phyloP scores from a whole-genome alignment of 2,329 filamentous ascomycete species.

The Scorias spongiosa region DNA sequence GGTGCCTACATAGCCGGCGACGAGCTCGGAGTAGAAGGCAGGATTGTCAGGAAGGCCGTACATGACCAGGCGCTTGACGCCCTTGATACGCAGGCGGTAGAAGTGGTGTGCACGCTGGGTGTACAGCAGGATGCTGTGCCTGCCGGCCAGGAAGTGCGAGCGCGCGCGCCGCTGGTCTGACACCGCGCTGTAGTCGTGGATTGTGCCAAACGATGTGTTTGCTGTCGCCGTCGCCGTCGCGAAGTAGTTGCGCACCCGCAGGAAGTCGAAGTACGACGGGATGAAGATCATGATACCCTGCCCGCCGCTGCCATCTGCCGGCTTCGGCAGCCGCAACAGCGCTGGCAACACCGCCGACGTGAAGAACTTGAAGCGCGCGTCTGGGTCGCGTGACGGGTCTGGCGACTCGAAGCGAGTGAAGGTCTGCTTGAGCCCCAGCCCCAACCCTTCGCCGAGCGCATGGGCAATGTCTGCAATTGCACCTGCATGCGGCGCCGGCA shows the following conservation, averaged over 20 bases:
- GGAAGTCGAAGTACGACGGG: slow-evolving; percentile 87
- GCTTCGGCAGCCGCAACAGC: slow-evolving; percentile 52
- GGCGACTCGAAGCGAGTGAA: slow-evolving; percentile 72
- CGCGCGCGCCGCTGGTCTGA: slow-evolving; percentile 69
- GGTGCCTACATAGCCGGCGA: slow-evolving; percentile 47
- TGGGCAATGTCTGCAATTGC: slow-evolving; percentile 49
- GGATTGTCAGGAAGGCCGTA: slow-evolving; percentile 86
- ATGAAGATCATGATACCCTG: slow-evolving; percentile 73
- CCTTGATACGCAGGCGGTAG: slow-evolving; percentile 67
- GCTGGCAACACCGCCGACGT: slow-evolving; percentile 63
- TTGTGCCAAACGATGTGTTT: slow-evolving; percentile 57
- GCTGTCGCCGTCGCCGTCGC: slow-evolving; percentile 47
- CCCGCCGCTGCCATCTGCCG: slow-evolving; percentile 30
- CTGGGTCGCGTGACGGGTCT: slow-evolving; percentile 60
- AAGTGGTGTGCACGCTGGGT: slow-evolving; percentile 96
- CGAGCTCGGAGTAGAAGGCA: slow-evolving; percentile 62
- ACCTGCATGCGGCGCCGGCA: slow-evolving; percentile 49
- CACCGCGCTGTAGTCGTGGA: slow-evolving; percentile 75
- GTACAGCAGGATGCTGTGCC: slow-evolving; percentile 74
- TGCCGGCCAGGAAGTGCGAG: slow-evolving; percentile 71
- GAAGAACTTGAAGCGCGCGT: slow-evolving; percentile 85
- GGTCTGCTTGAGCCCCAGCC: slow-evolving; percentile 63
- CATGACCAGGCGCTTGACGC: slow-evolving; percentile 72
- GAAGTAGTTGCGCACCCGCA: slow-evolving; percentile 84
- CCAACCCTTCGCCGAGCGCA: slow-evolving; percentile 11